phyloP scores from a whole-genome alignment of 2,329 filamentous ascomycete species.

The Sclerotinia glacialis region DNA sequence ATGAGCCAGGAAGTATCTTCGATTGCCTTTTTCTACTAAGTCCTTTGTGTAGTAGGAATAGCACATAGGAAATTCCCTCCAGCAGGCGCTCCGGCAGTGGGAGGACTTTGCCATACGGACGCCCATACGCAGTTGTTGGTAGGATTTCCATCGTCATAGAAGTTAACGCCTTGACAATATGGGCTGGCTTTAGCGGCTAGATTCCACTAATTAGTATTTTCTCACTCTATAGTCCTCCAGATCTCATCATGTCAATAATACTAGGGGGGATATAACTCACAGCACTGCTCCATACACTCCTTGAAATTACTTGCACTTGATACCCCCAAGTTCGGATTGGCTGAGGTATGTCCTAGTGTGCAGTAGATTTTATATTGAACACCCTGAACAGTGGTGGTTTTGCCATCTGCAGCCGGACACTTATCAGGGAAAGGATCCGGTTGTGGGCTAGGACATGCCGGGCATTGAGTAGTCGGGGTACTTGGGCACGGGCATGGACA shows the following conservation, averaged over 20 bases:
- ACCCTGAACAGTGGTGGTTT: background rate
- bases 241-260: background rate
- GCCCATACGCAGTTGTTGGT: slow-evolving; percentile 14
- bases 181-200: slow-evolving; percentile 7
- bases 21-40: background rate
- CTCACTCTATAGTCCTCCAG: background rate
- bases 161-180: background rate
- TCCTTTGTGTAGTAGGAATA: background rate
- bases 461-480: background rate
- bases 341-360: background rate
- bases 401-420: background rate
- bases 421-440: slow-evolving; percentile 1
- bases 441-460: background rate
- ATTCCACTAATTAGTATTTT: background rate
- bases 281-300: slow-evolving; percentile 19
- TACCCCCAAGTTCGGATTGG: slow-evolving; percentile 7
- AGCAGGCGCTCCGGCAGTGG: background rate
- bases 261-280: background rate
- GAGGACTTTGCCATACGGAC: background rate
- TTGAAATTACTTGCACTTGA: slow-evolving; percentile 14
- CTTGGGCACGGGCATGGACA: slow-evolving; percentile 9
- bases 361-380: slow-evolving; percentile 10
- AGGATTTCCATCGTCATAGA: slow-evolving; percentile 13
- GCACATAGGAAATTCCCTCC: slow-evolving; percentile 8
- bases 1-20: too few relatives aligned